Conservation (phyloP, 371 early-diverging fungal genomes). For the Mortierella sp. region DNA sequence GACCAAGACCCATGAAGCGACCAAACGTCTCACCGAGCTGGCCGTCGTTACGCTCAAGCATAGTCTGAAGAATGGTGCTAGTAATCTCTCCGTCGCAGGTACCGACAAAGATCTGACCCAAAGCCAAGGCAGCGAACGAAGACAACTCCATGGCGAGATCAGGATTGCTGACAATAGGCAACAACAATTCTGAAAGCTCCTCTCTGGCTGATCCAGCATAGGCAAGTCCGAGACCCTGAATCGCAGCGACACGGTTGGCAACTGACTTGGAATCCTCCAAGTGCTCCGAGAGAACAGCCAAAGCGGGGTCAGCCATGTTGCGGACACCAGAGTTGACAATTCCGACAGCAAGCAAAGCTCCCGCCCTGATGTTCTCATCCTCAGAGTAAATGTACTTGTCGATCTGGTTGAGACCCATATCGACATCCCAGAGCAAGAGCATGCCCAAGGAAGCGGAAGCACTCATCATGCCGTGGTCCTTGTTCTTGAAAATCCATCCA, state of each 20-base stretch:
- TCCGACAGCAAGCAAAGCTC: constrained; percentile 96
- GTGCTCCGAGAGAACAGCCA: constrained; percentile 92
- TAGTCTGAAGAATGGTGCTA: constrained; percentile 91
- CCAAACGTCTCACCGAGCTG: constrained; percentile 88
- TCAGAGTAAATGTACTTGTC: constrained; percentile 94
- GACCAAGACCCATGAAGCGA: constrained; percentile 94
- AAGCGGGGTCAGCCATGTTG: constrained; percentile 94
- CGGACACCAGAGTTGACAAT: constrained; percentile 91
- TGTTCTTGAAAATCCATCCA: constrained; percentile 97
- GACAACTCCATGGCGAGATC: constrained; percentile 91
- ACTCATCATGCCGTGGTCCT: constrained; percentile 95
- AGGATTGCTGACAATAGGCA: constrained; percentile 90
- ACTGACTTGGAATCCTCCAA: constrained; percentile 71
- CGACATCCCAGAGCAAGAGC: constrained; percentile 96
- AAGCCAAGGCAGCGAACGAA: constrained; percentile 90
- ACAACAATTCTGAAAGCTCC: constrained; percentile 86
- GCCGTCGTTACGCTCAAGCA: constrained; percentile 94
- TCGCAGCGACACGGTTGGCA: constrained; percentile 59
- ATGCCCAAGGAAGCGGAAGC: constrained; percentile 96
- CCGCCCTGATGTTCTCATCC: constrained; percentile 90
- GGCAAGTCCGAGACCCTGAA: constrained; percentile 89
- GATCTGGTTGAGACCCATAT: constrained; percentile 89
- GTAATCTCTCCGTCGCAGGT: constrained; percentile 94
- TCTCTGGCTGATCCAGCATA: constrained; percentile 94
- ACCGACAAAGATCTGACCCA: constrained; percentile 95